phyloP scores from a whole-genome alignment of 2,329 filamentous ascomycete species.

The Colletotrichum spaethianum region DNA sequence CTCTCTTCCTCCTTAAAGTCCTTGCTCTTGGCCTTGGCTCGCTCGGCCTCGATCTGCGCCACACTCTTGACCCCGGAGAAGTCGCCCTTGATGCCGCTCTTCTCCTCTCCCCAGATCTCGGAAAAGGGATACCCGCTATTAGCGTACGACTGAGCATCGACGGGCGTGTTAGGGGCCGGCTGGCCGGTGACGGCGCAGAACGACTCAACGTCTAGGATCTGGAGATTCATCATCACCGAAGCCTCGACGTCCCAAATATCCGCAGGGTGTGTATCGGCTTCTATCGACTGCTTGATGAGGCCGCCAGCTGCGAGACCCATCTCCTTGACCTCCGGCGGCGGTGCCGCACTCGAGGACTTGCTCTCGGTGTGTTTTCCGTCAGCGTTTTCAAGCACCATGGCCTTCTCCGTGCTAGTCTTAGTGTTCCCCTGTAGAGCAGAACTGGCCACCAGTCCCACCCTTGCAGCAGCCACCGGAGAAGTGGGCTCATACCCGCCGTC shows the following conservation, averaged over 20 bases:
- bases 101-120: slow-evolving; percentile 44
- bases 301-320: slow-evolving; percentile 58
- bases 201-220: slow-evolving; percentile 54
- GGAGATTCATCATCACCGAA: slow-evolving; percentile 53
- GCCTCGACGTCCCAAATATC: slow-evolving; percentile 49
- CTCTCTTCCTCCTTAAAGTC: slow-evolving; percentile 34
- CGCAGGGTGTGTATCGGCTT: slow-evolving; percentile 46
- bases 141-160: slow-evolving; percentile 53
- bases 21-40: slow-evolving; percentile 31
- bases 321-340: slow-evolving; percentile 35
- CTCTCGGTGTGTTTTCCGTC: neutral
- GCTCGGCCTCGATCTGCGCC: slow-evolving; percentile 40
- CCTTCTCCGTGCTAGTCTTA: neutral
- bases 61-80: slow-evolving; percentile 43
- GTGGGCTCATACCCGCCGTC: neutral
- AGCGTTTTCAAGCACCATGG: neutral
- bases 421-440: neutral
- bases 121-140: slow-evolving; percentile 54
- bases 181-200: slow-evolving; percentile 55
- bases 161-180: slow-evolving; percentile 50
- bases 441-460: too few relatives aligned
- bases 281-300: slow-evolving; percentile 56
- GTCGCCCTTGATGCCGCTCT: slow-evolving; percentile 41
- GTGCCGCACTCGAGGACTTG: neutral
- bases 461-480: neutral